Percentiles rank a stretch among this genome's conserved stretches.
These are phyloP conservation scores for Backusella morwellensis DNA, from an alignment of 192 early-diverging fungal species.

Conservation along the genomic window DNA sequence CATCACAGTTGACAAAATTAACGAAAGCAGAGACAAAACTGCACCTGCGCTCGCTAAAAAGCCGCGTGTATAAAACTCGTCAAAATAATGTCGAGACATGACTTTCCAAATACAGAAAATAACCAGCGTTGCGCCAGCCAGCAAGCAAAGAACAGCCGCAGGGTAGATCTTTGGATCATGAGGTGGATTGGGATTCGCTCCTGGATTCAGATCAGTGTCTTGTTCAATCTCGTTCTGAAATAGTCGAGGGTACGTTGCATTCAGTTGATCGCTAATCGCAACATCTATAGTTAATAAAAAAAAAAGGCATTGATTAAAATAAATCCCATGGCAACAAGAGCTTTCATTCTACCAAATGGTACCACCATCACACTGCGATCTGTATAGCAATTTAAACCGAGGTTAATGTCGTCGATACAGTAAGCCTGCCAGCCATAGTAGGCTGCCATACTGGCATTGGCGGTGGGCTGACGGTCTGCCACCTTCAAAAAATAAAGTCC, in stretches of 20 bases:
- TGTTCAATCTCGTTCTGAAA: slow-evolving; percentile 16
- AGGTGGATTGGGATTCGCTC: slow-evolving; percentile 18
- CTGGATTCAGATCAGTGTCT: slow-evolving; percentile 21
- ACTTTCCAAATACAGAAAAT: slow-evolving; percentile 6
- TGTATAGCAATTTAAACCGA: slow-evolving; percentile 8
- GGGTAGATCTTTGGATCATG: slow-evolving; percentile 31
- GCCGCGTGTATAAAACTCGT: slow-evolving; percentile 25
- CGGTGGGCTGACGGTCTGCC: not conserved
- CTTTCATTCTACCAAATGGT: slow-evolving; percentile 24
- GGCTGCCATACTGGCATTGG: not conserved
- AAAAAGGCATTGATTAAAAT: too few species aligned
- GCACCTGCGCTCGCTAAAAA: slow-evolving; percentile 17
- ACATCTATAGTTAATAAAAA: slow-evolving; percentile 10
- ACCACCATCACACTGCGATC: slow-evolving; percentile 18
- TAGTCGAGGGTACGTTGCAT: slow-evolving; percentile 20
- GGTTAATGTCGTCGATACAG: slow-evolving; percentile 12
- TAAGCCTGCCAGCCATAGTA: slow-evolving; percentile 24
- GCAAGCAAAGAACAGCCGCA: slow-evolving; percentile 19
- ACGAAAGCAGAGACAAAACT: slow-evolving; percentile 12
- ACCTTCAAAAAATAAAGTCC: slow-evolving; percentile 27
- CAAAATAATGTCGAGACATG: slow-evolving; percentile 7
- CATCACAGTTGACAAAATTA: slow-evolving; percentile 22
- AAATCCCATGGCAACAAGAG: too few species aligned
- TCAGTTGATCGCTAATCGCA: slow-evolving; percentile 2
- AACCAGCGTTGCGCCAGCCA: slow-evolving; percentile 8